Evolutionary conservation across 805 yeast genomes (phyloP), one percentile per base, ranked within the genome.

Genomic region (Limtongia smithiae): DNA sequence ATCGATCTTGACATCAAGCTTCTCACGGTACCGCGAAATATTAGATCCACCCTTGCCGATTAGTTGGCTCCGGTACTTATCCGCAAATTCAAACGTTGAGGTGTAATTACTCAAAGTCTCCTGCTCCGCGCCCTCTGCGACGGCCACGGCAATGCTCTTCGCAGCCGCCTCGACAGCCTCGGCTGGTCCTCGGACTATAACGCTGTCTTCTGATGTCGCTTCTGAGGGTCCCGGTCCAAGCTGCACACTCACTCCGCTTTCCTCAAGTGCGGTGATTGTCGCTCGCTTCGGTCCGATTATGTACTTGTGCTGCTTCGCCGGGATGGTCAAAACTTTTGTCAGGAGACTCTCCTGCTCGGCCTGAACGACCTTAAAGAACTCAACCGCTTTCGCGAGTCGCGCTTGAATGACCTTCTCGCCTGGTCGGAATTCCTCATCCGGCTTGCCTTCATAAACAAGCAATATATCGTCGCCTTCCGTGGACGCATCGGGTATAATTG

Each of bases 31-130:
- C 42, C 78, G 71, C 59, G 79, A 78, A 63, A 93, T 70, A 63
- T 81, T 80, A 37, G 86, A 71, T 48, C 99, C 98, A 53, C 80
- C 85, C 65, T 83, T 85, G 59, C 99, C 99, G 67, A 93, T 88
- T 46, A 94, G 74, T 68, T 93, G 81, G 25, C 93, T 77, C 51
- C 91, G 71, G 41, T 80, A 78, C 44, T 74, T 70, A 2, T 80
- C 68, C 54, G 96, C 94, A 64, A 88, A 81, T 27, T 72, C 73
- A 45, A 83, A 64, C 34, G 69, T 68, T 17, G 77, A 69, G 15
- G 76, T 63, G 59, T 70, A 75, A 37, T 73, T 71, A 48, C 72
- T 67, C 31, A 71, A 68, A 35, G 74, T 74, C 50, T 72, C 76
- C 60, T 71, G 71, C 59, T 77, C 77, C 55, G 73, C 70, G 36